phyloP scores from a whole-genome alignment of 2,329 filamentous ascomycete genomes.

The Colletotrichum sp. region DNA sequence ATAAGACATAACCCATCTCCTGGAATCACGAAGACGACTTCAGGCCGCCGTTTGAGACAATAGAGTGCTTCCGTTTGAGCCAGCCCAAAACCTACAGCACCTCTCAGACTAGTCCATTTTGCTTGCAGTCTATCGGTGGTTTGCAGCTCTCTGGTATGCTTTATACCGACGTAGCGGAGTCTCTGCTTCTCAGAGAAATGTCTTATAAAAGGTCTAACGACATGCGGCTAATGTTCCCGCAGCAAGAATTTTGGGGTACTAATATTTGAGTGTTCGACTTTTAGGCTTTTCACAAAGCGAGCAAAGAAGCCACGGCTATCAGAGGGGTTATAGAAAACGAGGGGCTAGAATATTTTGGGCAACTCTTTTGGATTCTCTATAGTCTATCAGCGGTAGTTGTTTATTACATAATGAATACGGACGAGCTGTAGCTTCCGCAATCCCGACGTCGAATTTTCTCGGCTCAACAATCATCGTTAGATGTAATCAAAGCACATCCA shows the following conservation, averaged over 20 bases:
- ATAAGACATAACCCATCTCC: accelerated
- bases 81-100: accelerated
- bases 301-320: background rate
- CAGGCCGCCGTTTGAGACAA: accelerated
- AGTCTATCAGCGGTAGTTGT: accelerated
- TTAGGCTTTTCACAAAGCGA: background rate
- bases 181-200: background rate
- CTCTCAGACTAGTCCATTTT: background rate
- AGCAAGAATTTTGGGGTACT: too few relatives aligned
- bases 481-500: too few relatives aligned
- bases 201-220: background rate
- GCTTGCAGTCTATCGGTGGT: background rate
- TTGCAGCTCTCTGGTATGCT: background rate
- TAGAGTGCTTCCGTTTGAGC: background rate
- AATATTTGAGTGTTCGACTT: too few relatives aligned
- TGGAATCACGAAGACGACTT: background rate
- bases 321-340: background rate
- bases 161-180: background rate
- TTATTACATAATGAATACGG: background rate
- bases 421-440: too few relatives aligned
- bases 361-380: accelerated
- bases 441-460: too few relatives aligned
- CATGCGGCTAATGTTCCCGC: accelerated
- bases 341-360: accelerated
- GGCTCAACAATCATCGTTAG: too few relatives aligned